These are phyloP conservation scores for Sphagnum contortum DNA, from an alignment of 225 moss, liverwort and hornwort genomes.

Conservation along the genomic window DNA sequence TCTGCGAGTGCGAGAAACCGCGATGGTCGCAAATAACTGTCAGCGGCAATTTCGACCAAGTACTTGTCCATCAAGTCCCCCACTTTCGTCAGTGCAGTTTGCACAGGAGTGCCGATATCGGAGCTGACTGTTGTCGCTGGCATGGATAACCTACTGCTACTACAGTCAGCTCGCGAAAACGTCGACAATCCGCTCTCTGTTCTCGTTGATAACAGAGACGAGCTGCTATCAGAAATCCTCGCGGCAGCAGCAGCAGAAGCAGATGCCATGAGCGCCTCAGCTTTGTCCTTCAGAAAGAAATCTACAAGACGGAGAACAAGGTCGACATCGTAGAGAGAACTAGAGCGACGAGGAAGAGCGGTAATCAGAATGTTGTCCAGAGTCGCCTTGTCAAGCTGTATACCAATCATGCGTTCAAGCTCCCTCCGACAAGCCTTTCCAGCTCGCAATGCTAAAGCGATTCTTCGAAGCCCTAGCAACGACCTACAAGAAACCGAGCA, in stretches of 20 bases:
- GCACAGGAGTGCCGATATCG: constrained; percentile 59
- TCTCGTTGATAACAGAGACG: constrained; percentile 29
- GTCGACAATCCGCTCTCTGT: constrained; percentile 36
- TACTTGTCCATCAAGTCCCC: constrained; percentile 86
- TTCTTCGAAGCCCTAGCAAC: constrained; percentile 73
- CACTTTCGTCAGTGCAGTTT: constrained; percentile 51
- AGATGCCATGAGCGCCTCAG: constrained; percentile 43
- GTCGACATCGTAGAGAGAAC: constrained; percentile 78
- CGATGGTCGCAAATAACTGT: constrained; percentile 50
- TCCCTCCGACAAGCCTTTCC: constrained; percentile 60
- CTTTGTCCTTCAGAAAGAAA: constrained; percentile 75
- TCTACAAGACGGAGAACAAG: constrained; percentile 71
- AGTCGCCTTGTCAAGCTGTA: constrained; percentile 82
- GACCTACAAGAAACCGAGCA: constrained; percentile 71
- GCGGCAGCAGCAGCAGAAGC: no score
- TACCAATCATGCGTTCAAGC: constrained; percentile 79
- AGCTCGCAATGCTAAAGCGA: constrained; percentile 55
- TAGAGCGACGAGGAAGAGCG: constrained; percentile 61
- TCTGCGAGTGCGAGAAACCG: constrained; percentile 79
- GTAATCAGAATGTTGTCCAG: constrained; percentile 77
- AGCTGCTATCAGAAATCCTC: constrained; percentile 11
- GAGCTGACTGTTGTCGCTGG: constrained; percentile 17
- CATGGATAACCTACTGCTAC: constrained; percentile 20
- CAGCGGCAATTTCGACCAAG: constrained; percentile 82
- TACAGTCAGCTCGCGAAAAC: constrained; percentile 26